These are phyloP conservation scores for Ensete glaucum DNA, from an alignment of 176 grass and related monocot genomes.

Conservation along the genomic window DNA sequence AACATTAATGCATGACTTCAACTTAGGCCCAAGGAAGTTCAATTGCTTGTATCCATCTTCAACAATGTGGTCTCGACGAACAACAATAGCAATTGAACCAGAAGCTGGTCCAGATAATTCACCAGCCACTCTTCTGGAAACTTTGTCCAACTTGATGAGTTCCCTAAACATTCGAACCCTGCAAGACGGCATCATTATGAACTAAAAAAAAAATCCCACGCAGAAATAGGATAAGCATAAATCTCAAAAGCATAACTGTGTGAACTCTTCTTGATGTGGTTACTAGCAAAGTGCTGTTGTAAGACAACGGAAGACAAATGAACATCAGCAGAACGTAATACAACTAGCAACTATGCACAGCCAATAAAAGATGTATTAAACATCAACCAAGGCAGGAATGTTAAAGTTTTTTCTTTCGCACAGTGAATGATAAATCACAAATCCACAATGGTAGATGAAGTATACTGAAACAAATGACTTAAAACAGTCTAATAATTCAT, in stretches of 20 bases:
- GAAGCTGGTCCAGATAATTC: constrained; percentile 57
- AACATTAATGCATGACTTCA: constrained; percentile 84
- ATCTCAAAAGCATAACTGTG: background rate
- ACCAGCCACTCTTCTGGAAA: constrained; percentile 43
- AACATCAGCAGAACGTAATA: background rate
- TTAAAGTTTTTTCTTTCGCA: background rate
- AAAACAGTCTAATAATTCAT: too few species aligned
- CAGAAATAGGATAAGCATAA: background rate
- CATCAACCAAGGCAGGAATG: background rate
- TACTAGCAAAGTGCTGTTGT: background rate
- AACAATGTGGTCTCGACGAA: constrained; percentile 76
- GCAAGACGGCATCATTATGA: constrained; percentile 27
- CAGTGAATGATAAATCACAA: too few species aligned
- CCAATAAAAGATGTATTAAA: background rate
- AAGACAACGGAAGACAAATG: background rate
- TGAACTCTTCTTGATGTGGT: background rate
- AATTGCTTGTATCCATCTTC: constrained; percentile 93
- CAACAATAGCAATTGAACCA: constrained; percentile 70
- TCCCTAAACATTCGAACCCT: constrained; percentile 98
- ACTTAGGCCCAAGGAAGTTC: constrained; percentile 64
- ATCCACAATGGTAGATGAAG: too few species aligned
- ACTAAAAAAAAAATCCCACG: constrained; percentile 4
- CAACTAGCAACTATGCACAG: background rate
- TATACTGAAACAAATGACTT: too few species aligned
- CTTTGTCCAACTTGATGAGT: constrained; percentile 81